Evolutionary conservation across 2,329 filamentous ascomycete genomes (phyloP).

Genomic region (Lachnellula arida): DNA sequence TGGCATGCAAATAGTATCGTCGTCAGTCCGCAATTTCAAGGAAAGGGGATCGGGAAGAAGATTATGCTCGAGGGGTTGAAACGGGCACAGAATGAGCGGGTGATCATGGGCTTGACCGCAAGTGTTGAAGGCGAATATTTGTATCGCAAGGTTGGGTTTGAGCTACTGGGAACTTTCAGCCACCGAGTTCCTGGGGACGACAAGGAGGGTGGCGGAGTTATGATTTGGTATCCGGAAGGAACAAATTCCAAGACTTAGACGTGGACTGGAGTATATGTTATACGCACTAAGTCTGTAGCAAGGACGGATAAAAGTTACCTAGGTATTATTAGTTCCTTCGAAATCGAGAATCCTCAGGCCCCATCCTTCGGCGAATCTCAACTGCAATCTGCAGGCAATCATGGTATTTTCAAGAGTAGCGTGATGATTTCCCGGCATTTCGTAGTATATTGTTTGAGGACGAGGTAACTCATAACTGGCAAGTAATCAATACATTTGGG

Average conservation of each 20-base stretch:
- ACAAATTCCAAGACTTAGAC: neutral
- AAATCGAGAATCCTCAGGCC: neutral
- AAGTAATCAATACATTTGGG: neutral
- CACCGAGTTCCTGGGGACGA: slow-evolving; percentile 2
- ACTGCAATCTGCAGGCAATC: too few species aligned
- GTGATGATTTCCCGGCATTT: too few species aligned
- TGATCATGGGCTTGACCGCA: slow-evolving; percentile 20
- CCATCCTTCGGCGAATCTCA: neutral
- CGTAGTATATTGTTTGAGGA: too few species aligned
- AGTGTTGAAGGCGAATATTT: slow-evolving; percentile 21
- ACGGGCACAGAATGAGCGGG: slow-evolving; percentile 18
- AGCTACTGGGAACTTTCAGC: slow-evolving; percentile 17
- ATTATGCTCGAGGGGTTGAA: slow-evolving; percentile 19
- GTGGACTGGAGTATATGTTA: neutral
- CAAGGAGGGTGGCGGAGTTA: slow-evolving; percentile 18
- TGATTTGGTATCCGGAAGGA: slow-evolving; percentile 22
- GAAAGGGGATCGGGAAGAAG: slow-evolving; percentile 23
- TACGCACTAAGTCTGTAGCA: neutral
- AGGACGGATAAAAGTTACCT: neutral
- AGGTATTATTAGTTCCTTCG: too few species aligned
- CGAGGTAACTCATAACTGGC: neutral
- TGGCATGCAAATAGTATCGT: slow-evolving; percentile 23
- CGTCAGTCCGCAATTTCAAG: slow-evolving; percentile 20
- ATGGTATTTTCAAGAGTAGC: too few species aligned
- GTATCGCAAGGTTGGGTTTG: slow-evolving; percentile 27